A percentile compares a stretch with the other conserved stretches of the same genome.
Evolutionary conservation across 352 stramenopile genomes (phyloP).

Genomic region (Phytophthora hybrid): DNA sequence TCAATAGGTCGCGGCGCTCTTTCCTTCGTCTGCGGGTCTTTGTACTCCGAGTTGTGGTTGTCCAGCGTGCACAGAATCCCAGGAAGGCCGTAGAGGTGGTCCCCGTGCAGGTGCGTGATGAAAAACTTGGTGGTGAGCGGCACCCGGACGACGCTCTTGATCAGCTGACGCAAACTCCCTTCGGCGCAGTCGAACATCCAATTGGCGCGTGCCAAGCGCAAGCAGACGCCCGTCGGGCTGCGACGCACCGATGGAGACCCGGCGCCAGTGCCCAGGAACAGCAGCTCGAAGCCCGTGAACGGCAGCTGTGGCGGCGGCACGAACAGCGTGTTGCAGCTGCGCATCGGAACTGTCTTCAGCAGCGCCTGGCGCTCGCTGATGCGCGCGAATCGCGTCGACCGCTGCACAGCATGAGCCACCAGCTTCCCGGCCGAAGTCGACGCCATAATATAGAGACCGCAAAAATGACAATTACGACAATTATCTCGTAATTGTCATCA

Average conservation of each 20-base stretch:
- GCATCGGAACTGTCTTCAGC: conserved; percentile 60
- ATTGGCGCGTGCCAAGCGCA: conserved; percentile 71
- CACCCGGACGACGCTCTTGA: conserved; percentile 81
- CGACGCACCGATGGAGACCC: conserved; percentile 75
- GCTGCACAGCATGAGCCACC: conserved; percentile 12
- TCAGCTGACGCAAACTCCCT: conserved; percentile 81
- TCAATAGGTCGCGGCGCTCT: conserved; percentile 59
- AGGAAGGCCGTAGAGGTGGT: conserved; percentile 86
- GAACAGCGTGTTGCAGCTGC: conserved; percentile 66
- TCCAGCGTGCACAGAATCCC: conserved; percentile 88
- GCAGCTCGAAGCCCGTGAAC: conserved; percentile 88
- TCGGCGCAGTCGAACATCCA: conserved; percentile 93
- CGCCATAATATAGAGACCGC: too few relatives aligned
- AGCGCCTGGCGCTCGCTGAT: conserved; percentile 53
- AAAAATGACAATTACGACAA: too few relatives aligned
- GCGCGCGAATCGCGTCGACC: conserved; percentile 22
- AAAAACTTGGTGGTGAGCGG: conserved; percentile 89
- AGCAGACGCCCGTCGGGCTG: conserved; percentile 68
- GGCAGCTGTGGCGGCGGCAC: conserved; percentile 45
- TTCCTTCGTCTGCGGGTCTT: conserved; percentile 64
- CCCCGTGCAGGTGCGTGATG: conserved; percentile 85
- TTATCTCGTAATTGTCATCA: too few relatives aligned
- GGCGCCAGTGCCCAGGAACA: conserved; percentile 85
- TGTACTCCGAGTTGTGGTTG: conserved; percentile 73
- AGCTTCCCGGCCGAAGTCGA: neutral